Evolutionary conservation across 176 grass and related monocot genomes (phyloP).

Genomic region (Carex pumila): DNA sequence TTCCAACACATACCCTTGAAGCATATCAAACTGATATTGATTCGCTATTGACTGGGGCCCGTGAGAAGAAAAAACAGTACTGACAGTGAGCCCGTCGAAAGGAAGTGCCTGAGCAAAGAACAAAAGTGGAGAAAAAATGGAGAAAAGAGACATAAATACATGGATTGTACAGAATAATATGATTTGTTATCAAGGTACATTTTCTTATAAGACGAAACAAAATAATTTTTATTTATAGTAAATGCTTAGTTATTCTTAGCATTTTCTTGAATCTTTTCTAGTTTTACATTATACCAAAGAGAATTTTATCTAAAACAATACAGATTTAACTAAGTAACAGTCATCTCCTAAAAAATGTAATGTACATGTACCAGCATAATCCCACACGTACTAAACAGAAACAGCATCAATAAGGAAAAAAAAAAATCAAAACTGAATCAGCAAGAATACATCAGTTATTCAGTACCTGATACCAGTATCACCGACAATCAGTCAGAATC

Average conservation of each 20-base stretch:
- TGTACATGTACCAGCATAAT: neutral
- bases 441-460: neutral
- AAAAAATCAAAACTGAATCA: neutral
- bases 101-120: neutral
- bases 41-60: neutral
- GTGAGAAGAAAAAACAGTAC: neutral
- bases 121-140: neutral
- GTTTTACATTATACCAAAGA: neutral
- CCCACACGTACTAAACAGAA: neutral
- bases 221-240: neutral
- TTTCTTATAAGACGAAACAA: neutral
- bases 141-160: neutral
- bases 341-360: neutral
- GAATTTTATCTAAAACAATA: neutral
- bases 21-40: neutral
- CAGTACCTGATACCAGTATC: constrained; percentile 75
- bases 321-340: neutral
- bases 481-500: constrained; percentile 39
- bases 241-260: neutral
- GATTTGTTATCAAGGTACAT: neutral
- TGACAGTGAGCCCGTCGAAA: neutral
- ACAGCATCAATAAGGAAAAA: neutral
- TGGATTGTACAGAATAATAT: neutral
- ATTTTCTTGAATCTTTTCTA: neutral
- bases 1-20: neutral